Evolutionary conservation across 306 rosid genomes (phyloP).

Genomic region (Notholithocarpus densiflorus): DNA sequence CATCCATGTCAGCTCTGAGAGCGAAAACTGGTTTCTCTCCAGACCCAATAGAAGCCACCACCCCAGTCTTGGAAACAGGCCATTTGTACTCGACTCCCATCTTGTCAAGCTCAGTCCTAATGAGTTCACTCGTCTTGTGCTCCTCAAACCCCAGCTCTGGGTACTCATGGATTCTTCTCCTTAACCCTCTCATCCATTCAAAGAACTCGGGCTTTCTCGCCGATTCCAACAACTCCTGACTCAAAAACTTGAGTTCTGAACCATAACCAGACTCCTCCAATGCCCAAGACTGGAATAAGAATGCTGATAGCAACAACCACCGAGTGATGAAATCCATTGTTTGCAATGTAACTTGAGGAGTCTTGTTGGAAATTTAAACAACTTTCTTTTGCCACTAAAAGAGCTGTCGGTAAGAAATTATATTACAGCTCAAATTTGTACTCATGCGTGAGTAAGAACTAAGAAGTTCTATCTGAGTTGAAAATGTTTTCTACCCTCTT

Average conservation of each 20-base stretch:
- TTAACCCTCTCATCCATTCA: conserved; percentile 38
- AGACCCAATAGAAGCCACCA: conserved; percentile 36
- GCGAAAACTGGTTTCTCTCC: conserved; percentile 36
- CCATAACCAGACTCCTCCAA: background rate
- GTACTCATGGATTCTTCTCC: conserved; percentile 42
- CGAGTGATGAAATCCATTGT: background rate
- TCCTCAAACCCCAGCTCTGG: conserved; percentile 47
- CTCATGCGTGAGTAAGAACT: background rate
- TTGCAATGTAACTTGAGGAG: background rate
- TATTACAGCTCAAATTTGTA: background rate
- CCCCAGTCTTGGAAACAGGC: conserved; percentile 42
- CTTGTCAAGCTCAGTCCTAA: conserved; percentile 43
- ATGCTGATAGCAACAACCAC: background rate
- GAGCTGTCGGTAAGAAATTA: background rate
- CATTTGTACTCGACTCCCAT: conserved; percentile 34
- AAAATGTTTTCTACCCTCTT: background rate
- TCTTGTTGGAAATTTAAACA: background rate
- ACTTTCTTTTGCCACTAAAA: background rate
- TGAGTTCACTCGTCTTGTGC: conserved; percentile 34
- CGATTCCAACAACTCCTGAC: conserved; percentile 20
- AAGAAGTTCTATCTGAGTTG: background rate
- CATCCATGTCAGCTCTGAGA: conserved; percentile 52
- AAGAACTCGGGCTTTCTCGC: conserved; percentile 37
- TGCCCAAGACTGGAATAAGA: conserved; percentile 4
- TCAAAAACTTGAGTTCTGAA: conserved; percentile 28